Conservation (phyloP, 1,284 basidiomycete genomes). For the Sanghuangporus sanghuang region DNA sequence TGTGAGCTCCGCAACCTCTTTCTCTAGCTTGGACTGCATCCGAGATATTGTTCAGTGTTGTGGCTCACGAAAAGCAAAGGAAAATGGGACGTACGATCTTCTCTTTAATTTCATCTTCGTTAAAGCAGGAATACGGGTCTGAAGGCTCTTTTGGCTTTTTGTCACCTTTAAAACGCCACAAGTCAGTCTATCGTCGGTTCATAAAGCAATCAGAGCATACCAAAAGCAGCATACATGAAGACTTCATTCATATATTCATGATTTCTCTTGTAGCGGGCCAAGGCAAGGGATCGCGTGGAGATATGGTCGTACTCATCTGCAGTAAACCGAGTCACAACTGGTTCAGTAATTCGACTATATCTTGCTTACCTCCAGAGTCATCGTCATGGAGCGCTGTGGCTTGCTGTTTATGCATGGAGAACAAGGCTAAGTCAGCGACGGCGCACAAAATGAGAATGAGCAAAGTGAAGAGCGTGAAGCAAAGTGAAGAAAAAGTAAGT, state of each 20-base stretch:
- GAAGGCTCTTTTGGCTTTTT: slow-evolving; percentile 35
- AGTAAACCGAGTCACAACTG: neutral
- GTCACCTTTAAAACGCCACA: slow-evolving; percentile 32
- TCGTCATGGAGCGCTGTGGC: slow-evolving; percentile 50
- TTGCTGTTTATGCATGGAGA: slow-evolving; percentile 33
- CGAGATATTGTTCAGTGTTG: neutral
- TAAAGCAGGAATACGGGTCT: slow-evolving; percentile 54
- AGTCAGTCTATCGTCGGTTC: neutral
- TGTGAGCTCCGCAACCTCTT: slow-evolving; percentile 22
- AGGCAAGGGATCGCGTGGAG: slow-evolving; percentile 63
- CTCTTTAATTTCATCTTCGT: slow-evolving; percentile 51
- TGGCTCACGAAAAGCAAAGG: neutral
- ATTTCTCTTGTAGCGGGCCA: slow-evolving; percentile 69
- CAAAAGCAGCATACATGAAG: slow-evolving; percentile 64
- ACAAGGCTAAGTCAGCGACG: slow-evolving; percentile 14
- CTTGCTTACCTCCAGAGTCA: slow-evolving; percentile 55
- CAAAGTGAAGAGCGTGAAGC: slow-evolving; percentile 10
- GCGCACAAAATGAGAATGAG: neutral
- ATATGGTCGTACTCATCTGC: slow-evolving; percentile 67
- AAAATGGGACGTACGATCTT: slow-evolving; percentile 42
- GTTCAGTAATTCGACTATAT: slow-evolving; percentile 3
- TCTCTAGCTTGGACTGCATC: slow-evolving; percentile 19
- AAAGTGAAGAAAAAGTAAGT: neutral
- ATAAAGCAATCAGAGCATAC: slow-evolving; percentile 31
- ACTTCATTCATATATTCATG: slow-evolving; percentile 80